These are phyloP conservation scores for Amphirosellinia nigrospora DNA, from an alignment of 495 filamentous ascomycete species.

Conservation along the genomic window DNA sequence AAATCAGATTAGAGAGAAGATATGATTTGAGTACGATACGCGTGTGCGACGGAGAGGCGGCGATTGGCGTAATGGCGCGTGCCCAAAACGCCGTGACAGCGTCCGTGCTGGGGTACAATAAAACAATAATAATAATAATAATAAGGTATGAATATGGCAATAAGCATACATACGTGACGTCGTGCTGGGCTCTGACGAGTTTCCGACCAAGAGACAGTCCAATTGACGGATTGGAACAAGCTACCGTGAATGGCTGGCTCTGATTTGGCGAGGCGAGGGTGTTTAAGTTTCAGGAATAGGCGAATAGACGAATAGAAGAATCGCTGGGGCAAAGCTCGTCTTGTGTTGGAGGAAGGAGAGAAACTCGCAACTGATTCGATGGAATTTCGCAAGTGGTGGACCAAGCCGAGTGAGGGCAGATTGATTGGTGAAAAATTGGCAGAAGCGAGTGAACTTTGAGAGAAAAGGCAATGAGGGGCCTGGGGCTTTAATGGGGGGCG, in stretches of 20 bases:
- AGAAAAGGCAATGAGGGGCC: slow-evolving; percentile 36
- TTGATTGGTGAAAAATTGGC: slow-evolving; percentile 44
- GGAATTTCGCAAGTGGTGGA: slow-evolving; percentile 41
- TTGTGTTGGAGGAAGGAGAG: slow-evolving; percentile 22
- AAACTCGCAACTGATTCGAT: slow-evolving; percentile 43
- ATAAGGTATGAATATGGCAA: too few species aligned
- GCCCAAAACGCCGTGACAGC: slow-evolving; percentile 16
- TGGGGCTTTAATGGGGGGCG: slow-evolving; percentile 42
- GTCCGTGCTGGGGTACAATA: background rate
- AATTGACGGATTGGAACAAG: slow-evolving; percentile 19
- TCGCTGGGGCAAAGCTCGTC: slow-evolving; percentile 34
- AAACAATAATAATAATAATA: too few species aligned
- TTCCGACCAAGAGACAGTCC: slow-evolving; percentile 10
- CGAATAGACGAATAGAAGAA: slow-evolving; percentile 35
- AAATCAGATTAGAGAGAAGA: slow-evolving; percentile 19
- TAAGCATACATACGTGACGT: slow-evolving; percentile 7
- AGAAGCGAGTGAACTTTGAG: slow-evolving; percentile 41
- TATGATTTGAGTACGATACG: background rate
- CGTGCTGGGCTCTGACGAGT: slow-evolving; percentile 18
- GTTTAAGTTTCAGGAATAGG: slow-evolving; percentile 41
- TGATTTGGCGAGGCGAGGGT: slow-evolving; percentile 43
- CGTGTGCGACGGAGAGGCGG: slow-evolving; percentile 8
- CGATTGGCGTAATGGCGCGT: slow-evolving; percentile 23
- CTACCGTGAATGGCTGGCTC: slow-evolving; percentile 30
- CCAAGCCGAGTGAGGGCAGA: slow-evolving; percentile 36